Percentiles rank a stretch among this genome's conserved stretches.
These are phyloP conservation scores for Daldinia vernicosa DNA, from an alignment of 495 filamentous ascomycete genomes.

Conservation along the genomic window DNA sequence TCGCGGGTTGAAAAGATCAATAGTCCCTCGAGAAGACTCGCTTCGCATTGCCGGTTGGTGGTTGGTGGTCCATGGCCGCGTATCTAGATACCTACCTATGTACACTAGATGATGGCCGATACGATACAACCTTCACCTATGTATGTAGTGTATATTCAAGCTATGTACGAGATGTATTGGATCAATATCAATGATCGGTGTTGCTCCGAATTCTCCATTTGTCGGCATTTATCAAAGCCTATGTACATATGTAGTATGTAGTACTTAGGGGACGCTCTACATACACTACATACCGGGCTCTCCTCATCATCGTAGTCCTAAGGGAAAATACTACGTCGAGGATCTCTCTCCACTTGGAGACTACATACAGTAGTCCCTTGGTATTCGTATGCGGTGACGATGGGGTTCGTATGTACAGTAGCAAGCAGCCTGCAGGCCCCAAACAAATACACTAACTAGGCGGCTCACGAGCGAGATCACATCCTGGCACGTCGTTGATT, in stretches of 20 bases:
- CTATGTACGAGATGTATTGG: constrained; percentile 19
- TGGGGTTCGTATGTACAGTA: background rate
- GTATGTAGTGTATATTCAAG: no score
- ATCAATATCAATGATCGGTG: constrained; percentile 18
- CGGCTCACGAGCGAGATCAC: constrained; percentile 41
- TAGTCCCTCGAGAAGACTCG: constrained; percentile 27
- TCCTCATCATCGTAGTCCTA: background rate
- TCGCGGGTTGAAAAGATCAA: constrained; percentile 29
- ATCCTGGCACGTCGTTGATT: constrained; percentile 38
- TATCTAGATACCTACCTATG: no score
- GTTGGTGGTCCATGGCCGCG: background rate
- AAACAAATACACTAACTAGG: constrained; percentile 40
- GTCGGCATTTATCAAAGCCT: background rate
- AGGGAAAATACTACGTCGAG: constrained; percentile 23
- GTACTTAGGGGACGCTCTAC: no score
- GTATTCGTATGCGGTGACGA: constrained; percentile 38
- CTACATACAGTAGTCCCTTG: no score
- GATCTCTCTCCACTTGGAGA: constrained; percentile 25
- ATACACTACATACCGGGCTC: no score
- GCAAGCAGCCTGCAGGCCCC: constrained; percentile 24
- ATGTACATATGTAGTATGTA: background rate
- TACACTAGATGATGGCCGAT: constrained; percentile 9
- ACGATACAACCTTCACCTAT: constrained; percentile 12
- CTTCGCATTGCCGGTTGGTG: constrained; percentile 26
- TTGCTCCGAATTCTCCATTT: background rate